Percentiles rank a stretch among this genome's conserved stretches.
These are phyloP conservation scores for Castanea sativa DNA, from an alignment of 306 rosid genomes.

Conservation along the genomic window DNA sequence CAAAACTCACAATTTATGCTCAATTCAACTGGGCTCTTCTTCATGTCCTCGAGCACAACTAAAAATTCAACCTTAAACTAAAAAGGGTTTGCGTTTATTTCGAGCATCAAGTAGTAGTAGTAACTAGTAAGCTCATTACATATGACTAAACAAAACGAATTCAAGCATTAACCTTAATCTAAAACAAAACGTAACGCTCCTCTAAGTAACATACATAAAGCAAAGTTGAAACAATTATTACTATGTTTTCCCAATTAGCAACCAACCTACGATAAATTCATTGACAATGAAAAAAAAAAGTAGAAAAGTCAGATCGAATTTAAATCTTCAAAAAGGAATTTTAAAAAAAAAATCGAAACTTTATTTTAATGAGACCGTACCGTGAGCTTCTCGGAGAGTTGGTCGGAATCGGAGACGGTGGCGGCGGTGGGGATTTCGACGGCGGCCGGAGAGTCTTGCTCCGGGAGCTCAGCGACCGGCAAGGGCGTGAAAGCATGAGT, in stretches of 20 bases:
- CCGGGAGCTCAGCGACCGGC: conserved; percentile 68
- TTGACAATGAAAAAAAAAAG: not conserved
- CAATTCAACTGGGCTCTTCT: not conserved
- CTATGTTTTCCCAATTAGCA: not conserved
- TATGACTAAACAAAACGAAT: not conserved
- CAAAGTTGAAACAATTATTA: not conserved
- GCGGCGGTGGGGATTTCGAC: conserved; percentile 44
- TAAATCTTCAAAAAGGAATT: not conserved
- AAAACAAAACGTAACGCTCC: not conserved
- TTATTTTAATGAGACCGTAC: conserved; percentile 25
- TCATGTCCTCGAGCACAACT: not conserved
- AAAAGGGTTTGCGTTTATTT: not conserved
- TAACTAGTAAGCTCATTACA: not conserved
- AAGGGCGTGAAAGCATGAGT: conserved; percentile 69
- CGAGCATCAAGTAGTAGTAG: not conserved
- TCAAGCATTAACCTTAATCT: not conserved
- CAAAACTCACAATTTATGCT: not conserved
- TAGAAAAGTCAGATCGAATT: not conserved
- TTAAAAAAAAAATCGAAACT: not conserved
- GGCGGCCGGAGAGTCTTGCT: conserved; percentile 43
- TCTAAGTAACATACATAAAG: no score
- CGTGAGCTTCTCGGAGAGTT: conserved; percentile 52
- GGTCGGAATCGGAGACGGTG: conserved; percentile 30
- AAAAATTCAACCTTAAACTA: not conserved
- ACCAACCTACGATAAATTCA: not conserved